Evolutionary conservation across 2,329 filamentous ascomycete species (phyloP), one percentile per base, ranked within the genome.

Genomic region (Talaromyces piceae): DNA sequence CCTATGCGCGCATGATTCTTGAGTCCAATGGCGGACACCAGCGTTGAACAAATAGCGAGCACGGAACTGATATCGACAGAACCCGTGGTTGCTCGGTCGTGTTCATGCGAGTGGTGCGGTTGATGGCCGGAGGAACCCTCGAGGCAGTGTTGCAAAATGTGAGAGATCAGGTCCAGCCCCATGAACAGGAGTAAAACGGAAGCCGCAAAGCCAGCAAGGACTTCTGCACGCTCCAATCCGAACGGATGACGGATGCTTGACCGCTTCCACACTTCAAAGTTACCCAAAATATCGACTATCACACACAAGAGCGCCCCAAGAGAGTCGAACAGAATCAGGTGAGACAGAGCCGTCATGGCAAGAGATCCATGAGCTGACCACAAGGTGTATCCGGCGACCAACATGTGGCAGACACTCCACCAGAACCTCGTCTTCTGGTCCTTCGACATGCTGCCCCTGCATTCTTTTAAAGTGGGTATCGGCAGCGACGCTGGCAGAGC

Each of bases 161-260:
- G 93, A 37, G 88, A 95, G 55, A 98, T 86, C 45, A 98, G 81
- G 62, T 98, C 93, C 62, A 97, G 86, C 18, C 91, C 91, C 76
- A 95, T 95, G 70, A 98, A 98, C n/a, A 95, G 81, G 11, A 98
- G 80, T 55, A 96, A 89, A 33, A 98, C 87, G 47, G 90, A 94
- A 83, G 97, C 89, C 54, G 91, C 93, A 58, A 98, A 95, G 16
- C 93, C 93, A 30, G 91, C 90, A 13, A 98, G 80, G 4, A 98
- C 91, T 69, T 98, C 93, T 53, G 88, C 87, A 49, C 93, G 82
- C 71, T 96, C 89, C 22, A 98, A 80, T 3, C 81, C 91, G 64
- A 98, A 98, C 0, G 93, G 93, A 69, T 98, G 90, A 22, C 91
- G 84, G 60, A 98, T 87, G 58, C 86, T 94, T 59, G 88, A 91